phyloP scores from a whole-genome alignment of 495 filamentous ascomycete genomes.

The Hypoxylon crocopeplum region DNA sequence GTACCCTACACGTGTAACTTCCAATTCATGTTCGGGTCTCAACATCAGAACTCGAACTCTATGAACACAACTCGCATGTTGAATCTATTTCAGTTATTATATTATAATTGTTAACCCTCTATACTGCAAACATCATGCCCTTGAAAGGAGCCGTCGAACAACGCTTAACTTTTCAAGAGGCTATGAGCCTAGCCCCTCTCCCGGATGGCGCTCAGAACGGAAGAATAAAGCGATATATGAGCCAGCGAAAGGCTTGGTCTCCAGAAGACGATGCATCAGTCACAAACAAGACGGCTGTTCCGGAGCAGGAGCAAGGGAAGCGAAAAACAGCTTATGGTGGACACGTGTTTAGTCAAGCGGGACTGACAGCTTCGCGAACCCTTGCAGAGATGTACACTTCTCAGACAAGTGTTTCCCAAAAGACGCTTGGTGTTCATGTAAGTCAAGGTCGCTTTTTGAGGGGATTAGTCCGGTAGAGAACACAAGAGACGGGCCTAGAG shows the following conservation, averaged over 20 bases:
- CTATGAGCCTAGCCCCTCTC: slow-evolving; percentile 44
- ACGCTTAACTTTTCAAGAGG: slow-evolving; percentile 49
- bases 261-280: slow-evolving; percentile 37
- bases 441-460: slow-evolving; percentile 39
- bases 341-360: slow-evolving; percentile 72
- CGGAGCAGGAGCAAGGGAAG: slow-evolving; percentile 4
- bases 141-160: neutral
- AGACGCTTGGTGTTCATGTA: slow-evolving; percentile 65
- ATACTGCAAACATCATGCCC: neutral
- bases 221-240: slow-evolving; percentile 46
- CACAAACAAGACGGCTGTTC: neutral
- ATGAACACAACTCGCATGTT: no score
- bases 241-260: slow-evolving; percentile 43
- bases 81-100: no score
- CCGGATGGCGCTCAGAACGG: slow-evolving; percentile 26
- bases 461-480: no score
- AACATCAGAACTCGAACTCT: no score
- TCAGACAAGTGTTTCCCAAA: slow-evolving; percentile 21
- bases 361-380: slow-evolving; percentile 65
- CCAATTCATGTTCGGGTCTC: no score
- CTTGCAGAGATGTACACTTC: slow-evolving; percentile 45
- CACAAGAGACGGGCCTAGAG: no score
- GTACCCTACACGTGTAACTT: no score
- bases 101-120: neutral
- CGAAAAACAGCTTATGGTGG: slow-evolving; percentile 61